Conservation (phyloP, 306 rosid species). For the Prunus fruticosa region DNA sequence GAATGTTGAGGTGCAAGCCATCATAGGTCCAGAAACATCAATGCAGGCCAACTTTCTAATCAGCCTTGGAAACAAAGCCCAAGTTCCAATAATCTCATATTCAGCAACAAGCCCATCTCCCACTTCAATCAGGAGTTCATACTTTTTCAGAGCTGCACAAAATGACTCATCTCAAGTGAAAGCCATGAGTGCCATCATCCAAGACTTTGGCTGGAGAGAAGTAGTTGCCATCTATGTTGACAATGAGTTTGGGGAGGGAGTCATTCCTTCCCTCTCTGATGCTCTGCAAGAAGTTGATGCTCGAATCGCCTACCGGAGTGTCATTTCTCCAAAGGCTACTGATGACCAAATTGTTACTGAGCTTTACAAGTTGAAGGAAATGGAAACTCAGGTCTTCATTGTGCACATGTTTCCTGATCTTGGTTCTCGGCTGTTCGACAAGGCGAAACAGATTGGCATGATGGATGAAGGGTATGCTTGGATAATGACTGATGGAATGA, state of each 20-base stretch:
- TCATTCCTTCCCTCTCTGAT: slow-evolving; percentile 13
- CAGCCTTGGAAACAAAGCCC: slow-evolving; percentile 44
- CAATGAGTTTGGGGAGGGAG: slow-evolving; percentile 13
- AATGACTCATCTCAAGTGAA: slow-evolving; percentile 42
- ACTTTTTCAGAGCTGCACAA: slow-evolving; percentile 44
- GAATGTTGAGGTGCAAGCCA: slow-evolving; percentile 28
- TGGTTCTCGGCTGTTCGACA: slow-evolving; percentile 33
- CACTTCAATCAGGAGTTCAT: slow-evolving; percentile 32
- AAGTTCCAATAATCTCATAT: slow-evolving; percentile 47
- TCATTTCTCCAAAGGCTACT: slow-evolving; percentile 15
- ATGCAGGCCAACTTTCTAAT: slow-evolving; percentile 49
- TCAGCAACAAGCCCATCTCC: slow-evolving; percentile 55
- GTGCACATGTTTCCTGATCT: slow-evolving; percentile 39
- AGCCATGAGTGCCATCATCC: slow-evolving; percentile 35
- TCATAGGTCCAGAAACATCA: slow-evolving; percentile 48
- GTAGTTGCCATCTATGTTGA: slow-evolving; percentile 1
- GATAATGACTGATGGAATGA: slow-evolving; percentile 45
- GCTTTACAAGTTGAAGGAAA: slow-evolving; percentile 23
- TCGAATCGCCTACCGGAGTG: slow-evolving; percentile 4
- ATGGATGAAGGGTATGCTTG: slow-evolving; percentile 46
- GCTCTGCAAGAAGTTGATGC: slow-evolving; percentile 17
- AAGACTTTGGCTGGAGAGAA: slow-evolving; percentile 46
- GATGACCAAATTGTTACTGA: slow-evolving; percentile 20
- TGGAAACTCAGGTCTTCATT: slow-evolving; percentile 21
- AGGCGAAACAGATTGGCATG: slow-evolving; percentile 49